Evolutionary conservation across 2,329 filamentous ascomycete species (phyloP).

Genomic region (Cladosporium colombiae): DNA sequence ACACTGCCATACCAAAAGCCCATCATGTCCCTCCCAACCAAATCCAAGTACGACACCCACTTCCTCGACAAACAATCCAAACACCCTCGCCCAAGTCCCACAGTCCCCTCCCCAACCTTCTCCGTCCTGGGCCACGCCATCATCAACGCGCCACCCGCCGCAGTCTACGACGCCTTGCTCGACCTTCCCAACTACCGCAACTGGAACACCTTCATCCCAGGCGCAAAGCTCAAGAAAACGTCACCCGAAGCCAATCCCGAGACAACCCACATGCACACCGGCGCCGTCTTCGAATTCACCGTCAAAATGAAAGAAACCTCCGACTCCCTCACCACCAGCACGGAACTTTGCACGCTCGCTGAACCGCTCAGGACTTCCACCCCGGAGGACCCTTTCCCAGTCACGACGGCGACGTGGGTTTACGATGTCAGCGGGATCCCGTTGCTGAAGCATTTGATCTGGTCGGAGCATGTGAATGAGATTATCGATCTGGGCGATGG

Average conservation of each 20-base stretch:
- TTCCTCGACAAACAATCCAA: constrained; percentile 6
- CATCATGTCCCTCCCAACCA: constrained; percentile 9
- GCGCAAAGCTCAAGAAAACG: constrained; percentile 46
- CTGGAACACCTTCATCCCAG: constrained; percentile 52
- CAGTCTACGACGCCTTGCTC: constrained; percentile 47
- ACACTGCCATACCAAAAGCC: background rate
- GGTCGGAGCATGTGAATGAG: constrained; percentile 51
- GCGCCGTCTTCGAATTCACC: constrained; percentile 48
- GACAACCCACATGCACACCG: constrained; percentile 36
- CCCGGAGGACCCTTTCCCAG: constrained; percentile 25
- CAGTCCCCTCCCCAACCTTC: constrained; percentile 25
- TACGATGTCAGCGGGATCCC: constrained; percentile 35
- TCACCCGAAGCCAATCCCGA: constrained; percentile 37
- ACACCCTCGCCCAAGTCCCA: background rate
- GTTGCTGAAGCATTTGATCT: constrained; percentile 40
- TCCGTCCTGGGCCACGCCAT: constrained; percentile 36
- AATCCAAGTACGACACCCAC: background rate
- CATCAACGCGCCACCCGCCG: constrained; percentile 44
- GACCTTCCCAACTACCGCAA: constrained; percentile 48
- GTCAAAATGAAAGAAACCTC: constrained; percentile 42
- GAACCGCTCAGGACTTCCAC: constrained; percentile 34
- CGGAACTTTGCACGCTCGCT: constrained; percentile 40
- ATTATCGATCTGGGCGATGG: constrained; percentile 41
- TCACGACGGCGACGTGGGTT: constrained; percentile 35
- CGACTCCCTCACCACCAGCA: constrained; percentile 26